phyloP scores from a whole-genome alignment of 2,329 filamentous ascomycete genomes.

The Claviceps sp. region DNA sequence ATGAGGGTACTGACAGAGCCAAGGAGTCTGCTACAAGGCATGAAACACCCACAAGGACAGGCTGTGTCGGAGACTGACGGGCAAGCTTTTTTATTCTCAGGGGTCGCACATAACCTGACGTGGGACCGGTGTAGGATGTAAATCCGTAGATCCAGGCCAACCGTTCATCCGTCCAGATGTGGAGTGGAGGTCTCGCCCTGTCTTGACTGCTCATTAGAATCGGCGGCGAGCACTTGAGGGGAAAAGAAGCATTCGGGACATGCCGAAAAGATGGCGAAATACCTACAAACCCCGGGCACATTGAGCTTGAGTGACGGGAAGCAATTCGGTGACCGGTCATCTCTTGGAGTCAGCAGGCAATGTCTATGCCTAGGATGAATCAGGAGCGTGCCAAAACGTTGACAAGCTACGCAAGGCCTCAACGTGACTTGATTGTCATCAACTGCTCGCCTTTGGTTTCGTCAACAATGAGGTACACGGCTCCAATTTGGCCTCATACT shows the following conservation, averaged over 20 bases:
- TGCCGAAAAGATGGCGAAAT: slow-evolving; percentile 1
- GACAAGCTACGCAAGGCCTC: neutral
- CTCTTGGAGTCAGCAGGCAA: neutral
- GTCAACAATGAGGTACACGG: neutral
- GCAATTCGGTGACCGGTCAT: neutral
- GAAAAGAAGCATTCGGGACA: slow-evolving; percentile 4
- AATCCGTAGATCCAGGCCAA: slow-evolving; percentile 4
- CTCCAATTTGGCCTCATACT: neutral
- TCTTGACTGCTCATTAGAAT: neutral
- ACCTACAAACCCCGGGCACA: neutral
- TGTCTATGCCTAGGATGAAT: neutral
- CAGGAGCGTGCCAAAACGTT: neutral
- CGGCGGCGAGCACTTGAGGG: neutral
- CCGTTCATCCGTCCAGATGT: neutral
- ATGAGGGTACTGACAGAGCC: slow-evolving; percentile 1
- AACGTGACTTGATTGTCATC: neutral
- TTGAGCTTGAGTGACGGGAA: neutral
- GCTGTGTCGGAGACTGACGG: slow-evolving; percentile 5
- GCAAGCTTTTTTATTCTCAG: slow-evolving; percentile 3
- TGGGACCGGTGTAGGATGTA: slow-evolving; percentile 9
- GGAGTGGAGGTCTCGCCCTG: neutral
- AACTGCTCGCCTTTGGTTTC: neutral
- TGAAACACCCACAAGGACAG: slow-evolving; percentile 9
- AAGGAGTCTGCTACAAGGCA: slow-evolving; percentile 8
- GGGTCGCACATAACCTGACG: slow-evolving; percentile 5